Evolutionary conservation across 2,329 filamentous ascomycete species (phyloP).

Genomic region (Sclerotinia borealis): DNA sequence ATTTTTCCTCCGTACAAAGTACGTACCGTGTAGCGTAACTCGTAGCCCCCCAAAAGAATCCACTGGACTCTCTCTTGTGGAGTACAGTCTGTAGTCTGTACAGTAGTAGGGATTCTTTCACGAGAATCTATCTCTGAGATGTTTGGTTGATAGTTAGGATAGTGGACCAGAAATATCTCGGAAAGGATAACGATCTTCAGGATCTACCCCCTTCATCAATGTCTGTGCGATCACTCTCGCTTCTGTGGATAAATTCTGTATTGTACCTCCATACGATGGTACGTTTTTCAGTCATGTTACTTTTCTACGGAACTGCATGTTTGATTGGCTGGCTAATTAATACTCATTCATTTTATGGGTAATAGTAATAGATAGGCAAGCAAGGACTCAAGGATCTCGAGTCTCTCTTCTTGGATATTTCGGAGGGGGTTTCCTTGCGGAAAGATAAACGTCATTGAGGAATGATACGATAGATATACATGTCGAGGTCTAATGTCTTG

Average conservation of each 20-base stretch:
- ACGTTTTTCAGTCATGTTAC: conserved; percentile 4
- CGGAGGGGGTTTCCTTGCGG: background rate
- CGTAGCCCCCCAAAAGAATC: background rate
- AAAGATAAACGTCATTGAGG: background rate
- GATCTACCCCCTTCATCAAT: conserved; percentile 2
- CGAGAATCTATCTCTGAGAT: background rate
- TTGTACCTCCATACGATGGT: background rate
- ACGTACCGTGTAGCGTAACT: background rate
- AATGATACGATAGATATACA: background rate
- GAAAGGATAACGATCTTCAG: background rate
- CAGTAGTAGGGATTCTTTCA: too few relatives aligned
- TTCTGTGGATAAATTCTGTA: background rate
- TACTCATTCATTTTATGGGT: background rate
- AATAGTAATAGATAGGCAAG: too few relatives aligned
- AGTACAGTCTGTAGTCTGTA: too few relatives aligned
- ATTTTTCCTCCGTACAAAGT: too few relatives aligned
- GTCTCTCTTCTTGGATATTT: background rate
- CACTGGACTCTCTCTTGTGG: too few relatives aligned
- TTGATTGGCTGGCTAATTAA: background rate
- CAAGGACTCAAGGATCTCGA: conserved; percentile 1
- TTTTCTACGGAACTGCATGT: background rate
- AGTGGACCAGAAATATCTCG: background rate
- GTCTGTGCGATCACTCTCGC: conserved; percentile 4
- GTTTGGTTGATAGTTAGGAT: too few relatives aligned
- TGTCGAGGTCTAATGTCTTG: background rate